Conservation (phyloP, 169 alveolate species). For the Eimeria maxima region DNA sequence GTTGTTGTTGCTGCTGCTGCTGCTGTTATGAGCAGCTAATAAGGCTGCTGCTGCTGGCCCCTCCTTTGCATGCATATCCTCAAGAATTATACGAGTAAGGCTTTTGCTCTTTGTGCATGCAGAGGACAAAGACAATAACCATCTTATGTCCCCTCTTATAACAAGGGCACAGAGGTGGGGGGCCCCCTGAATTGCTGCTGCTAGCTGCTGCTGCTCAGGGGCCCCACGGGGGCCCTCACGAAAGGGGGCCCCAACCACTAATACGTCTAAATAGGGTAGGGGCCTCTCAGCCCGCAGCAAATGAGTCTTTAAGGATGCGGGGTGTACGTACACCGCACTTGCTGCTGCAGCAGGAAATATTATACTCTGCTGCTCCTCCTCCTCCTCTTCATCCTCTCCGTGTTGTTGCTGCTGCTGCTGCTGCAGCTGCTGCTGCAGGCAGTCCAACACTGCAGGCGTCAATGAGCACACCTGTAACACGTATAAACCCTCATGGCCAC, state of each 20-base stretch:
- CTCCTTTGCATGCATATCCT: neutral
- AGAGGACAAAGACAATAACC: neutral
- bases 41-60: neutral
- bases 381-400: neutral
- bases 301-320: neutral
- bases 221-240: constrained; percentile 34
- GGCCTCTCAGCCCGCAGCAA: constrained; percentile 35
- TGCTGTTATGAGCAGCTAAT: neutral
- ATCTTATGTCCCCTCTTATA: neutral
- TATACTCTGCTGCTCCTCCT: neutral
- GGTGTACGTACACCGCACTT: constrained; percentile 31
- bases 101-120: neutral
- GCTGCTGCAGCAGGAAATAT: constrained; percentile 25
- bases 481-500: neutral
- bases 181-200: constrained; percentile 35
- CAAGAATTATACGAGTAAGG: neutral
- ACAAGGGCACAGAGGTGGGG: neutral
- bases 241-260: constrained; percentile 30
- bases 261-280: neutral
- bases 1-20: constrained; percentile 28
- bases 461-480: neutral
- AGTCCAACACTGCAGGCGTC: neutral
- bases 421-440: constrained; percentile 27
- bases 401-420: constrained; percentile 2
- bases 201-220: constrained; percentile 8